phyloP scores from a whole-genome alignment of 257 asterid species.

The Primulina eburnea region DNA sequence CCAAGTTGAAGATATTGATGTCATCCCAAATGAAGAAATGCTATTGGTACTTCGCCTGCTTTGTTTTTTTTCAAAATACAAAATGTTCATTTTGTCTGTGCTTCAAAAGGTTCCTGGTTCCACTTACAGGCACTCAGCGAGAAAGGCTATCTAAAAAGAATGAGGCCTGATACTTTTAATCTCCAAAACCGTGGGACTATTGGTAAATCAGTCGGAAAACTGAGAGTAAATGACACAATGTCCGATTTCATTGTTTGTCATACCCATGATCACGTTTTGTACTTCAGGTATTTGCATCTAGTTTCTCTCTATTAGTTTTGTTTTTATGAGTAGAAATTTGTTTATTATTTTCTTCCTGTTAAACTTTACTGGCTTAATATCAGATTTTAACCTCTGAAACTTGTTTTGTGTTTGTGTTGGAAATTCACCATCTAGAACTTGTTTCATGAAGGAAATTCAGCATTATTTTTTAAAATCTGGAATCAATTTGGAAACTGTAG shows the following conservation, averaged over 20 bases:
- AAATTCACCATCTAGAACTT: slow-evolving; percentile 11
- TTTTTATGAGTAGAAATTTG: not conserved
- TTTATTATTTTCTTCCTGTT: not conserved
- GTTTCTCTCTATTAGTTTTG: slow-evolving; percentile 14
- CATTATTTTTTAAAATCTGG: not conserved
- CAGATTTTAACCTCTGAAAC: not conserved
- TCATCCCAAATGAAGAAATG: slow-evolving; percentile 93
- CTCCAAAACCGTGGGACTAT: slow-evolving; percentile 91
- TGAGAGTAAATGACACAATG: slow-evolving; percentile 88
- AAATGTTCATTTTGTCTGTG: slow-evolving; percentile 13
- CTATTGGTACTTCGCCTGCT: slow-evolving; percentile 56
- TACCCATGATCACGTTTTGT: slow-evolving; percentile 88
- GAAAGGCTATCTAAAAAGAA: slow-evolving; percentile 93
- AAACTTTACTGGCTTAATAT: not conserved
- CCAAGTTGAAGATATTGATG: slow-evolving; percentile 82
- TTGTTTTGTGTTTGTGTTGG: not conserved
- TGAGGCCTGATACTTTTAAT: slow-evolving; percentile 93
- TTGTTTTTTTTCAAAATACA: slow-evolving; percentile 16
- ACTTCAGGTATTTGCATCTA: slow-evolving; percentile 68
- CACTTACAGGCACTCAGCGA: slow-evolving; percentile 85
- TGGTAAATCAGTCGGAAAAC: slow-evolving; percentile 95
- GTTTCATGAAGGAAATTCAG: not conserved
- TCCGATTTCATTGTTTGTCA: slow-evolving; percentile 93
- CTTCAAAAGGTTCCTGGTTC: slow-evolving; percentile 21
- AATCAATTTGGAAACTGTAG: not conserved